Percentiles rank a stretch among this genome's conserved stretches.
Evolutionary conservation across 768 basidiomycete species (phyloP).

Genomic region (Sarcodon aspratus): DNA sequence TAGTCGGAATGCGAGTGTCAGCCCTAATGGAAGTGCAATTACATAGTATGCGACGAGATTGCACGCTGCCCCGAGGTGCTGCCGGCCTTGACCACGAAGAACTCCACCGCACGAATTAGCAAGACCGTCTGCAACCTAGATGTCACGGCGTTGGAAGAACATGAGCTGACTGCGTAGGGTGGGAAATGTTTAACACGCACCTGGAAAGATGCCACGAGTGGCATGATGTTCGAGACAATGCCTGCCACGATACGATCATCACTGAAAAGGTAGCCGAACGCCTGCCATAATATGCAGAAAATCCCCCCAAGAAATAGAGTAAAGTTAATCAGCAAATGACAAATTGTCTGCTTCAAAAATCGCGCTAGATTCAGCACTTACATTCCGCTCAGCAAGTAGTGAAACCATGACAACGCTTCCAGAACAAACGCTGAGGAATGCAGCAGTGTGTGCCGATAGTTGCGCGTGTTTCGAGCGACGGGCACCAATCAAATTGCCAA

Average conservation of each 20-base stretch:
- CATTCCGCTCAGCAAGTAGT: slow-evolving; percentile 46
- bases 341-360: neutral
- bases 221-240: slow-evolving; percentile 39
- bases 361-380: slow-evolving; percentile 16
- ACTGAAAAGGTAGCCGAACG: slow-evolving; percentile 60
- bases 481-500: slow-evolving; percentile 64
- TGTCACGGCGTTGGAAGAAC: neutral
- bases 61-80: slow-evolving; percentile 65
- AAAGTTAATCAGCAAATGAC: slow-evolving; percentile 1
- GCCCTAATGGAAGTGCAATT: slow-evolving; percentile 39
- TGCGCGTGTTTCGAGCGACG: slow-evolving; percentile 41
- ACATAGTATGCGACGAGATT: slow-evolving; percentile 58
- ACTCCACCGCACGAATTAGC: slow-evolving; percentile 40
- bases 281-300: slow-evolving; percentile 20
- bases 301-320: no score
- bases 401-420: slow-evolving; percentile 47
- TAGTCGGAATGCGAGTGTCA: slow-evolving; percentile 43
- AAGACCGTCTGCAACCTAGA: slow-evolving; percentile 37
- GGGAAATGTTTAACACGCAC: slow-evolving; percentile 11
- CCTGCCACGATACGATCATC: slow-evolving; percentile 43
- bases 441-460: slow-evolving; percentile 48
- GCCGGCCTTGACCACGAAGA: slow-evolving; percentile 41
- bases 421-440: slow-evolving; percentile 48
- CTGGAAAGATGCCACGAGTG: slow-evolving; percentile 45
- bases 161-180: neutral